Evolutionary conservation across 2,329 filamentous ascomycete genomes (phyloP).

Genomic region (Pestalotiopsis sp.): DNA sequence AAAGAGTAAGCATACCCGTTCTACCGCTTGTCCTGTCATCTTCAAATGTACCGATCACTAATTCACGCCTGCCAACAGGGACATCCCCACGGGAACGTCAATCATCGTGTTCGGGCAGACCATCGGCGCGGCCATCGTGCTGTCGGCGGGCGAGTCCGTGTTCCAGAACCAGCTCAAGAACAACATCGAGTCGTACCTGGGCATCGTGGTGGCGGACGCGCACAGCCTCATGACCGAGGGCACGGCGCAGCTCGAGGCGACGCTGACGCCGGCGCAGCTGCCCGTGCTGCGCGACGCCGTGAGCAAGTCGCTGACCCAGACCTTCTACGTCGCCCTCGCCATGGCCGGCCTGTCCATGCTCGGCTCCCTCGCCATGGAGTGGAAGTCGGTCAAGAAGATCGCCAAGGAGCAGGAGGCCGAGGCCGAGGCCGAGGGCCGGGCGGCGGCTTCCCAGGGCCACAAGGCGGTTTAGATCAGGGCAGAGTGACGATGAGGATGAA

Average conservation of each 20-base stretch:
- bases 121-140: constrained; percentile 2
- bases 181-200: constrained; percentile 13
- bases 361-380: constrained; percentile 15
- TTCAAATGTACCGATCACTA: neutral
- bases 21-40: neutral
- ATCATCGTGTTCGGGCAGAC: constrained; percentile 9
- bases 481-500: neutral
- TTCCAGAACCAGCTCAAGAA: constrained; percentile 6
- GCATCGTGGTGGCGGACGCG: constrained; percentile 8
- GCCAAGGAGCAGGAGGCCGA: neutral
- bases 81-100: constrained; percentile 1
- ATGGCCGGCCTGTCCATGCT: constrained; percentile 13
- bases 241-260: neutral
- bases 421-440: neutral
- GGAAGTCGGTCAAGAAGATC: constrained; percentile 11
- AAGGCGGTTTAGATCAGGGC: neutral
- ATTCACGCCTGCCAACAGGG: neutral
- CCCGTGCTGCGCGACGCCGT: constrained; percentile 5
- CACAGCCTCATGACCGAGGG: constrained; percentile 7
- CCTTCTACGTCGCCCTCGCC: constrained; percentile 13
- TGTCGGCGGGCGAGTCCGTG: neutral
- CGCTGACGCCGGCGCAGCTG: neutral
- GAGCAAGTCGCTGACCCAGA: constrained; percentile 11
- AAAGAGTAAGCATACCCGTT: neutral
- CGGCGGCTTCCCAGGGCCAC: neutral